Base-by-base conservation (phyloP, 2,329 filamentous ascomycete genomes). In the Emergomyces africanus region DNA sequence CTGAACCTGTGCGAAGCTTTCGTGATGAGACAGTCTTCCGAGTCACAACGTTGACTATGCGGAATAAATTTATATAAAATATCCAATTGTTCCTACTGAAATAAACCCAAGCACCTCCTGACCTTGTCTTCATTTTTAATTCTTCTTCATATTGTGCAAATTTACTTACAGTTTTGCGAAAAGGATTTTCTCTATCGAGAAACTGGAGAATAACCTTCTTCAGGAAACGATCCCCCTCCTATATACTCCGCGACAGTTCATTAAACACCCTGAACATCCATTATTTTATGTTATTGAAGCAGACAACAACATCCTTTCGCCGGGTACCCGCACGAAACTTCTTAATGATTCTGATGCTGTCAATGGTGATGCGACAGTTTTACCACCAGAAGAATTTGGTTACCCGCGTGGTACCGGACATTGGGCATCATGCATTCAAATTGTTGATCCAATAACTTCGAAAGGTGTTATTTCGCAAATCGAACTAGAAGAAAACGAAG, bases 71-170 rank as follows among this genome's bases (percentile, higher is more conserved):
- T 55, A 55, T 70, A 71, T 75, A 72, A 73, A 73, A 72, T 74
- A 69, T 80, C 85, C 89, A 95, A 95, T 95, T 95, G 90, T 95
- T 95, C 90, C 90, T 95, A 85, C 90, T 95, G 90, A 95, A 59
- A 59, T 28, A 35, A 28, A 58, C 41, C 30, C 55, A 57, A 35
- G 14, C 35, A 30, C 39, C 57, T 46, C 49, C 59, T 62, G 9
- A 14, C 20, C 25, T 55, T 58, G 28, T 18, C 28, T n/a, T 44
- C 28, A 9, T n/a, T 30, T 44, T 41, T 44, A 1, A 5, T 8
- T 23, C 9, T 20, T 35, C 9, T 12, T 23, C 23, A 25, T 30
- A 39, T 37, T 14, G n/a, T 42, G 8, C 35, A 51, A 51, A 58
- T 20, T 51, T 54, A 37, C 55, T 54, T 39, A 60, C 55, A 39